Conservation (phyloP, 495 filamentous ascomycete species). For the Xanthoparmelia taractica region DNA sequence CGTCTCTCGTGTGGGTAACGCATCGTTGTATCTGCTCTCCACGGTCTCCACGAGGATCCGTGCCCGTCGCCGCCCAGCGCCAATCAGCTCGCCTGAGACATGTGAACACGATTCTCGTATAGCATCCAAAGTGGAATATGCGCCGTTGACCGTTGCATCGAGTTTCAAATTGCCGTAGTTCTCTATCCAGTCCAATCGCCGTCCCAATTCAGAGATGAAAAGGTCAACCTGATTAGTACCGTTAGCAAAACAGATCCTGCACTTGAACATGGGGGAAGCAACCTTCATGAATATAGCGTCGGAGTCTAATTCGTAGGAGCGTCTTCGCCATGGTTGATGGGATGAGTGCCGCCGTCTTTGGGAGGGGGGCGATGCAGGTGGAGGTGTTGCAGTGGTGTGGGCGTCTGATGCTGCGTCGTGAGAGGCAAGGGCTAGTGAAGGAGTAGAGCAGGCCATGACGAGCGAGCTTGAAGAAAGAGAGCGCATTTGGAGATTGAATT, state of each 20-base stretch:
- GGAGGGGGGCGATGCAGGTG: conserved; percentile 1
- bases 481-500: conserved; percentile 6
- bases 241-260: neutral
- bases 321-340: conserved; percentile 47
- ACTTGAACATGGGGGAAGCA: conserved; percentile 14
- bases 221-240: conserved; percentile 59
- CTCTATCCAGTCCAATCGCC: conserved; percentile 81
- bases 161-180: conserved; percentile 75
- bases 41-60: conserved; percentile 88
- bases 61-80: conserved; percentile 73
- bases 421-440: conserved; percentile 42
- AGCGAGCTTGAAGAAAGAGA: conserved; percentile 12
- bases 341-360: conserved; percentile 57
- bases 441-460: conserved; percentile 41
- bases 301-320: conserved; percentile 59
- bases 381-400: conserved; percentile 5
- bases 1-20: conserved; percentile 74
- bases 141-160: conserved; percentile 71
- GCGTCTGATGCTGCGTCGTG: conserved; percentile 28
- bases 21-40: conserved; percentile 84
- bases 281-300: conserved; percentile 62
- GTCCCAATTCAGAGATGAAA: conserved; percentile 81
- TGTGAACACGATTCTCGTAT: conserved; percentile 81
- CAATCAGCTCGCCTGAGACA: conserved; percentile 86
- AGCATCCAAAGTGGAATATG: conserved; percentile 76